Evolutionary conservation across 2,329 filamentous ascomycete species (phyloP), one percentile per base, ranked within the genome.

Genomic region (Aspergillus fructus): DNA sequence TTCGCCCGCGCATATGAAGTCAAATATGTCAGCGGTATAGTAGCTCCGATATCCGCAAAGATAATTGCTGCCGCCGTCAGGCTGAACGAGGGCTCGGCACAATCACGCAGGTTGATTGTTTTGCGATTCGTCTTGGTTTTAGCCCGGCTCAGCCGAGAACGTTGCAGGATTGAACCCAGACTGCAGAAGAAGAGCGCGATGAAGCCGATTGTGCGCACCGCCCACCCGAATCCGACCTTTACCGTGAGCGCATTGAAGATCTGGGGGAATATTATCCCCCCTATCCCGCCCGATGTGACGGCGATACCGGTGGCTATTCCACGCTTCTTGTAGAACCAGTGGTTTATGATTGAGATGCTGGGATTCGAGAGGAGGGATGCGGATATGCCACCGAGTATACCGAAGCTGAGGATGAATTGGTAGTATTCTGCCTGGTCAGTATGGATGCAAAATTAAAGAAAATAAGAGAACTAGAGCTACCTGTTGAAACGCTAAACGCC

Each of bases 11-110:
- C 65, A 24, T 75, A 72, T 3, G 67, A 69, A 2, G 66, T 61
- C n/a, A 75, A 58, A 56, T 75, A 75, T 7, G 68, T 66, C 23
- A 67, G 59, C 1, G 72, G 72, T 11, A 75, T 68, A 27, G 73
- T 73, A 6, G 69, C 66, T 0, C 66, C 71, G 47, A 72, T 70
- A 46, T 73, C 70, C 19, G 71, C 66, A 5, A 73, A 63, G 56
- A 69, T 71, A 2, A 74, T 62, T 0, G 68, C 69, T 1, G 65
- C 30, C 0, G 66, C 73, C 0, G 68, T 71, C 1, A 62, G 47
- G 0, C 61, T 64, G 30, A 65, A 69, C 8, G 58, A 58, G 12
- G 51, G 30, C 24, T 71, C 68, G 9, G 27, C 27, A 30, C 27
- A 30, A 4, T 30, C 27, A 2, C 45, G 58, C 4, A 71, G 57